Base-by-base conservation (phyloP, 495 filamentous ascomycete species). In the Podospora bellae-mahoneyi region DNA sequence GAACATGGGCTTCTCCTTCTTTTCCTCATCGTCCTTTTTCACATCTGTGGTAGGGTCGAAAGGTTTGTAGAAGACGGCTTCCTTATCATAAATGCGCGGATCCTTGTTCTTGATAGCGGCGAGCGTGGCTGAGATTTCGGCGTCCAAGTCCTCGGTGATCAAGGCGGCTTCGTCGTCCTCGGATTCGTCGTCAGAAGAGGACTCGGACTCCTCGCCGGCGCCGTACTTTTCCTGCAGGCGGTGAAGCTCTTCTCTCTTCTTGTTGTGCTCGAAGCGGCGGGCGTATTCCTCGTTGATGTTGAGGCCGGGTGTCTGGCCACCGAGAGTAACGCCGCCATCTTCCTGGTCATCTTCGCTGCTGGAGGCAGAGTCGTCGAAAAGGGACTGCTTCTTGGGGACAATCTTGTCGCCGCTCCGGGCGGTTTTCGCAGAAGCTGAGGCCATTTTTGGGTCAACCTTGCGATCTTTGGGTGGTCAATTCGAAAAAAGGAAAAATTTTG, bases 261-360 rank as follows among this genome's bases (percentile, higher is more conserved):
- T 97, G 81, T 99, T 99, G 76, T 97, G 84, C 77, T 98, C 94
- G 73, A 97, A 98, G 53, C 92, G 83, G 71, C 87, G 86, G 65
- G 95, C 95, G 76, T 90, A 99, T 64, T 94, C 92, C 73, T 91
- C 84, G 78, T 99, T 99, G 81, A 99, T 88, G 73, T 90, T 93
- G 78, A 97, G 86, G 30, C 75, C 79, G 48, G 83, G n/a, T 19
- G 55, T 70, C 30, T 78, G 72, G 55, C 83, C 80, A 28, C 78
- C 83, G 62, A 85, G 84, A 60, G 84, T 83, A 20, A 78, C 84
- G 65, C 84, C 84, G 61, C 87, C 87, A 66, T 87, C 86, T 23
- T 86, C 82, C 68, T 87, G 80, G 69, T 84, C 82, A 65, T 81
- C 80, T 34, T 84, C 82, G 73, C 78, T 83, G 66, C 81, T 78